Evolutionary conservation across 192 early-diverging fungal genomes (phyloP).

Genomic region (Coemansia sp.): DNA sequence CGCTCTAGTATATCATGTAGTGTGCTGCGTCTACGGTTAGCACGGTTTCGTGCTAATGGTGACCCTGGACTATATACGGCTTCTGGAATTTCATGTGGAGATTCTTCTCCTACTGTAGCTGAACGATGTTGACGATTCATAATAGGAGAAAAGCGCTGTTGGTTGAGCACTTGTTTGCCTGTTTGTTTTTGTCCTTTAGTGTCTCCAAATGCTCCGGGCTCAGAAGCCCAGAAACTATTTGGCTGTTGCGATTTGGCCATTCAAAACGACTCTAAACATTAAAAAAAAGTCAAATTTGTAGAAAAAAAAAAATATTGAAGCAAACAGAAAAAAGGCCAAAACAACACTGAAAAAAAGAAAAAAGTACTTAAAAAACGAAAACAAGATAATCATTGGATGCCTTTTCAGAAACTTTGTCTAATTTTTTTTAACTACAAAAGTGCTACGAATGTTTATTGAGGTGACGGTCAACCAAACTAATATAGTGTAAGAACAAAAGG

Average conservation of each 20-base stretch:
- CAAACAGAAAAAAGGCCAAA: not conserved
- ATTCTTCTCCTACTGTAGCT: constrained; percentile 37
- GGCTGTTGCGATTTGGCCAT: constrained; percentile 49
- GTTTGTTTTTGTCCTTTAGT: constrained; percentile 5
- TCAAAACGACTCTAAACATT: constrained; percentile 8
- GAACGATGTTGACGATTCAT: constrained; percentile 53
- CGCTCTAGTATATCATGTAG: constrained; percentile 51
- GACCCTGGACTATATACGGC: constrained; percentile 22
- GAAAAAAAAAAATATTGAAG: constrained; percentile 1
- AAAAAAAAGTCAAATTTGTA: constrained; percentile 1
- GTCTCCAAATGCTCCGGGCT: constrained; percentile 30
- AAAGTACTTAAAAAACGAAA: not conserved
- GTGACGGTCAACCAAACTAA: too few relatives aligned
- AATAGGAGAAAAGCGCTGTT: constrained; percentile 49
- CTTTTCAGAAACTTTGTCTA: too few relatives aligned
- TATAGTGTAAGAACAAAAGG: too few relatives aligned
- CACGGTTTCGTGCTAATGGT: constrained; percentile 30
- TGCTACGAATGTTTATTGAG: too few relatives aligned
- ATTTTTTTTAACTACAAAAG: too few relatives aligned
- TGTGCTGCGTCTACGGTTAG: constrained; percentile 45
- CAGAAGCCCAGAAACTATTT: constrained; percentile 29
- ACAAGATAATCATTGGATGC: too few relatives aligned
- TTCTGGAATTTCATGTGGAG: constrained; percentile 29
- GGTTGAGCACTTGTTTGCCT: constrained; percentile 9
- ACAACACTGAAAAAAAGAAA: not conserved